Evolutionary conservation across 129 eudicot species (phyloP), one percentile per base, ranked within the genome.

Genomic region (Calendula officinalis): DNA sequence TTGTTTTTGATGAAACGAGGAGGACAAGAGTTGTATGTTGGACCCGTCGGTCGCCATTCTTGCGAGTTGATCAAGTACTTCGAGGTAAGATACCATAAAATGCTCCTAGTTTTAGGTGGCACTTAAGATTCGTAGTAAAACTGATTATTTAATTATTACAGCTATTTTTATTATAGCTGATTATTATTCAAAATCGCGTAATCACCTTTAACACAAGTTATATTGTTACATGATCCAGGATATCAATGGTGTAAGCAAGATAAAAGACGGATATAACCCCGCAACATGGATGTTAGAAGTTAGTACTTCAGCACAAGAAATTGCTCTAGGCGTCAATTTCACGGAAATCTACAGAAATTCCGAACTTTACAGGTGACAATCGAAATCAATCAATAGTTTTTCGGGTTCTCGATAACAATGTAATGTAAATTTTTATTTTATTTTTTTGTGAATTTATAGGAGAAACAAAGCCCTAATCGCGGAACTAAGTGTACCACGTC

Each of bases 1-100:
- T 74, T 90, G 50, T 81, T 90, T 49, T 79, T 90, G 75, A 75
- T 90, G 91, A 86, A 90, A 79, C 84, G 95, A 6, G 97, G 97
- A 55, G 97, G 97, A 13, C 75, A 79, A 75, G 95, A 86, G 65
- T 69, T 90, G 62, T 90, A 83, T 44, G 97, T 86, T 6, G 97
- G 97, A 57, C 90, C 94, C 12, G 73, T 90, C 12, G 97, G 97
- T 71, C 88, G 74, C n/a, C 84, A 90, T 36, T 90, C 97, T 51
- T 66, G 88, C 61, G 75, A 83, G 37, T 63, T 90, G 81, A 83
- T 86, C 77, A 77, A 83, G 77, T 86, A 90, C 69, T 90, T 86
- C 63, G 91, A 90, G 84, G 88, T 75, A 65, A 33, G 16, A 11
- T 33, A 47, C 52, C 52, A 47, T 22, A 22, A 22, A 22, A 22